A percentile compares a stretch with the other conserved stretches of the same genome.
These are phyloP conservation scores for Fusarium sp. DNA, from an alignment of 2,329 filamentous ascomycete genomes.

Conservation along the genomic window DNA sequence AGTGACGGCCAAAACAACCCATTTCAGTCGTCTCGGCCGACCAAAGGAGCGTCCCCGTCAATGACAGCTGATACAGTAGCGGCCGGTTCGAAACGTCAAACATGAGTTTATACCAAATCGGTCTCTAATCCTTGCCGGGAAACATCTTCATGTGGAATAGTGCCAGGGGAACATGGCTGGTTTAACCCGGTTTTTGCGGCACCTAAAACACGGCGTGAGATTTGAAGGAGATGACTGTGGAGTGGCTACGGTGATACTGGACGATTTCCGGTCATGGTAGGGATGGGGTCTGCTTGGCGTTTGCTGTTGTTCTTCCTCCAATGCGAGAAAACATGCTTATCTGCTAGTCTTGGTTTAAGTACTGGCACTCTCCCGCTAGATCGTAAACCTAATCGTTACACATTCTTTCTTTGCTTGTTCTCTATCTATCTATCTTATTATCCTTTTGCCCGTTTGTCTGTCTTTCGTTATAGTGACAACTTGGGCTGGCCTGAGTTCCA, in stretches of 20 bases:
- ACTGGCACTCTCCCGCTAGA: not conserved
- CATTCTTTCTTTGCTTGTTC: not conserved
- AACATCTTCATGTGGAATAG: not conserved
- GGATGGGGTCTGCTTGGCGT: not conserved
- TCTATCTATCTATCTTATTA: not conserved
- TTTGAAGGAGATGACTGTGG: not conserved
- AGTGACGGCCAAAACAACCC: not conserved
- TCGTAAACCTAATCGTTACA: not conserved
- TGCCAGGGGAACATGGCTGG: not conserved
- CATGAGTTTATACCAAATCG: not conserved
- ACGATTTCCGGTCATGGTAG: not conserved
- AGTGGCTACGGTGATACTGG: not conserved
- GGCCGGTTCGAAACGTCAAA: not conserved
- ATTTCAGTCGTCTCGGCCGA: not conserved
- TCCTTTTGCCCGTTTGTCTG: not conserved
- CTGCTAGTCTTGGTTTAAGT: not conserved
- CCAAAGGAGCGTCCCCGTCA: not conserved
- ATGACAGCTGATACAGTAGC: not conserved
- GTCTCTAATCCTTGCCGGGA: not conserved
- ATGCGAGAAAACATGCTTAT: not conserved
- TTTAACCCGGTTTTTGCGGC: not conserved
- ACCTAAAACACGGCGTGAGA: not conserved
- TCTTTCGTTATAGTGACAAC: not conserved
- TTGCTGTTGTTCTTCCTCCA: not conserved
- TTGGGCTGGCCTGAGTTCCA: conserved; percentile 1